phyloP scores from a whole-genome alignment of 495 filamentous ascomycete species.

The Melanomma pulvis-pyrius region DNA sequence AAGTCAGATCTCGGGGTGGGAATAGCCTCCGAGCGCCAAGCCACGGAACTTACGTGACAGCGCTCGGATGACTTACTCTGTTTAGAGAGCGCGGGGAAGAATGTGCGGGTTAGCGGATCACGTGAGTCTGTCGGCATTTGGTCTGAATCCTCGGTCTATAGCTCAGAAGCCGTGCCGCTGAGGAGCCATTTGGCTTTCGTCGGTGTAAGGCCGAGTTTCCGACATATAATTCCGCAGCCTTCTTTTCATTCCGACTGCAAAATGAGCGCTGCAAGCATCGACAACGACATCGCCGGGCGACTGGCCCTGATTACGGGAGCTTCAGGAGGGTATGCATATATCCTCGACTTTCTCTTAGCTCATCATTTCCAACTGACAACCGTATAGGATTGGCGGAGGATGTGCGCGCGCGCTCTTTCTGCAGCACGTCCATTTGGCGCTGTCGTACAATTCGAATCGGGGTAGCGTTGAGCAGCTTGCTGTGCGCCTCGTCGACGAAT shows the following conservation, averaged over 20 bases:
- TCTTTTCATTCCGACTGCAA: background rate
- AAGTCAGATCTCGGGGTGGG: background rate
- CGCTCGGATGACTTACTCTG: background rate
- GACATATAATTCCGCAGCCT: background rate
- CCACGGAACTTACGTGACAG: background rate
- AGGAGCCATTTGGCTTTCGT: background rate
- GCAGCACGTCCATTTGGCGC: constrained; percentile 59
- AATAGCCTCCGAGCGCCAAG: constrained; percentile 5
- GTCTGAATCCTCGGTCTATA: no score
- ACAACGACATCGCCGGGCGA: constrained; percentile 19
- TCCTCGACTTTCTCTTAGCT: background rate
- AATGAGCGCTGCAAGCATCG: background rate
- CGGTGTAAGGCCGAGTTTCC: background rate
- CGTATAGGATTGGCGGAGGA: constrained; percentile 62
- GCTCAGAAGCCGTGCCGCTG: background rate
- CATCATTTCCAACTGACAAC: no score
- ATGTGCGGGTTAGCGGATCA: background rate
- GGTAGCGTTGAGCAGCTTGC: constrained; percentile 52
- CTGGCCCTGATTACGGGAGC: constrained; percentile 26
- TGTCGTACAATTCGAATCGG: constrained; percentile 62
- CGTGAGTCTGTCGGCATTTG: background rate
- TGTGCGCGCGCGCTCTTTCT: constrained; percentile 59
- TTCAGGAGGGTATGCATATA: constrained; percentile 14
- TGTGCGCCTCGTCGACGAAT: constrained; percentile 42
- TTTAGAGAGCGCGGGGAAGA: background rate